Evolutionary conservation across 192 early-diverging fungal genomes (phyloP).

Genomic region (Chytriomyces sp.): DNA sequence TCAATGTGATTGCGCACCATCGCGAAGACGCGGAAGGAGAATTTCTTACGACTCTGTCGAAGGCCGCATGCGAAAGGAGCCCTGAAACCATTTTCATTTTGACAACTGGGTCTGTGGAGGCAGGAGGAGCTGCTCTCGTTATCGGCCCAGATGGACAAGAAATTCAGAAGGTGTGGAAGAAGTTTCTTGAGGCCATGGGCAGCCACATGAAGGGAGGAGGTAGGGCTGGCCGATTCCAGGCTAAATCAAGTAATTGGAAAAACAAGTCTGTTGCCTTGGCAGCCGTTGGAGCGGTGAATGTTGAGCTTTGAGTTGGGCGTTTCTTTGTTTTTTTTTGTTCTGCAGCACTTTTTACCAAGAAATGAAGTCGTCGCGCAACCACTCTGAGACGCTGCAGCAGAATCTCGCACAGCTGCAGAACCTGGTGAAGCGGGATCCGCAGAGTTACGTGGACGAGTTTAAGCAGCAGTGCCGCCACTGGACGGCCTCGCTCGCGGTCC

Average conservation of each 20-base stretch:
- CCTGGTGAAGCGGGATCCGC: slow-evolving; percentile 92
- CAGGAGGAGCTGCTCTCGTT: slow-evolving; percentile 5
- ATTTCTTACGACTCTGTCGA: slow-evolving; percentile 8
- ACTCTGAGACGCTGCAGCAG: slow-evolving; percentile 39
- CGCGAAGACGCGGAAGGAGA: slow-evolving; percentile 18
- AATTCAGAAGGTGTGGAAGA: slow-evolving; percentile 4
- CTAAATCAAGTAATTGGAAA: slow-evolving; percentile 6
- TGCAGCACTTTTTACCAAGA: background rate
- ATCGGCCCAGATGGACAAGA: slow-evolving; percentile 6
- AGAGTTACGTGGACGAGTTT: slow-evolving; percentile 94
- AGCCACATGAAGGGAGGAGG: slow-evolving; percentile 16
- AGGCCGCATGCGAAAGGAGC: background rate
- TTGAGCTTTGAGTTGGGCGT: background rate
- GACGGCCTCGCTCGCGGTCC: slow-evolving; percentile 83
- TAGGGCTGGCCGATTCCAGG: slow-evolving; percentile 5
- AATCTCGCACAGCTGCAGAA: slow-evolving; percentile 99
- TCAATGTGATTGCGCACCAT: slow-evolving; percentile 1
- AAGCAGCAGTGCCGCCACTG: slow-evolving; percentile 91
- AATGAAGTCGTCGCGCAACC: slow-evolving; percentile 19
- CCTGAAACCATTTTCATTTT: background rate
- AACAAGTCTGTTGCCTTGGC: background rate
- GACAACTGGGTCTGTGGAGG: background rate
- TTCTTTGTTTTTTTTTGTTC: background rate
- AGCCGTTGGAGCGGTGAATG: slow-evolving; percentile 3
- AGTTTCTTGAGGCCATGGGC: background rate